phyloP scores from a whole-genome alignment of 352 stramenopile genomes.

The Phytopythium mirpurense region DNA sequence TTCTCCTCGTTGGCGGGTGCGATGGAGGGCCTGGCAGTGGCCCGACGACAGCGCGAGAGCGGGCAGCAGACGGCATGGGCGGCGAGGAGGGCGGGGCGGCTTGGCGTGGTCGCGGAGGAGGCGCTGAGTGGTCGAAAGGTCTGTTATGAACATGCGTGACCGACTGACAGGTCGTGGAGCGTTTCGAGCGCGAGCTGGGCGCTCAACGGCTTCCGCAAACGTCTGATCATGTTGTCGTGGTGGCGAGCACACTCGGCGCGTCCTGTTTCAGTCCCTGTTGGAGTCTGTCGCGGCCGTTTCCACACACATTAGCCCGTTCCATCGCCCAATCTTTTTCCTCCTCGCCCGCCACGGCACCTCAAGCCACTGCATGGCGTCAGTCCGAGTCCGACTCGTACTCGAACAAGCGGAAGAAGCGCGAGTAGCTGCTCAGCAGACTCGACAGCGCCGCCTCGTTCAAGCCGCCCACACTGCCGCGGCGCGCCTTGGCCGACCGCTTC shows the following conservation, averaged over 20 bases:
- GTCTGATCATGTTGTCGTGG: not conserved
- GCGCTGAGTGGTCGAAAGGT: not conserved
- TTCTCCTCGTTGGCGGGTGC: not conserved
- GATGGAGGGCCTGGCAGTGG: not conserved
- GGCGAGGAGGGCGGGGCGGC: no score
- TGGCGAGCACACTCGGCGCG: not conserved
- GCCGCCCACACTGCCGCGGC: conserved; percentile 11
- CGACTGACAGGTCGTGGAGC: not conserved
- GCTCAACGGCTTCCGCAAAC: not conserved
- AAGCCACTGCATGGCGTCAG: no score
- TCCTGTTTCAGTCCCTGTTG: not conserved
- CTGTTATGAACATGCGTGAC: no score
- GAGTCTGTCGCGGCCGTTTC: not conserved
- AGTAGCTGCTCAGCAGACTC: conserved; percentile 54
- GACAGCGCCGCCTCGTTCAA: conserved; percentile 27
- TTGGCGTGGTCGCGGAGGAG: no score
- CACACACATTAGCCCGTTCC: not conserved
- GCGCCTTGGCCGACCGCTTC: conserved; percentile 28
- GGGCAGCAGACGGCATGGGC: not conserved
- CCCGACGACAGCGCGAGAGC: not conserved
- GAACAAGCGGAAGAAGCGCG: conserved; percentile 58
- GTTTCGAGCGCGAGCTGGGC: not conserved
- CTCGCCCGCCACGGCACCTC: not conserved
- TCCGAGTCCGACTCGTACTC: conserved; percentile 23
- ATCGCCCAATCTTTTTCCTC: not conserved